Base-by-base conservation (phyloP, 2,329 filamentous ascomycete genomes). In the Laburnicola sp. region DNA sequence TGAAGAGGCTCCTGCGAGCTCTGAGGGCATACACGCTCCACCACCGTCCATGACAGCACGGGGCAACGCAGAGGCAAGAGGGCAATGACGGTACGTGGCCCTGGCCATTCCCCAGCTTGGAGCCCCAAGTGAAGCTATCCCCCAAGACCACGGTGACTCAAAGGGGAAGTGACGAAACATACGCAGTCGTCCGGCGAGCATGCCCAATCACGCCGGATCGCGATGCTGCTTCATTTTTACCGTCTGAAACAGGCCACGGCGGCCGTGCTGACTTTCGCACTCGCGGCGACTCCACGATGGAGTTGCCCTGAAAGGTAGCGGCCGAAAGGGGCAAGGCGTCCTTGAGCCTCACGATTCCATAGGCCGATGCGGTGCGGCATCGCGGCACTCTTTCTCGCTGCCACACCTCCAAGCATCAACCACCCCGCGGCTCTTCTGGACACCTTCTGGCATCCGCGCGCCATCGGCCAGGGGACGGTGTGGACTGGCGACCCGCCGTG, bases 61-160 rank as follows among this genome's bases (percentile, higher is more conserved):
- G 63, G 64, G 65, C 66, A 65, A 62, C 57, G 51, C 54, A 50
- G 62, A 62, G 56, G 65, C 56, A 59, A 56, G 16, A 60, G 67
- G 67, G 66, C 67, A 66, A 66, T 58, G 48, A 39, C 53, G 50
- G 60, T 62, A 65, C 63, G 67, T 70, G 62, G 64, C 68, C 64
- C 63, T 67, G 56, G 58, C 52, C 58, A 63, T 54, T 48, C 30
- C 50, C 47, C 47, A 63, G 61, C 64, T 62, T 53, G 56, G 64
- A 54, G 62, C 61, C 59, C 54, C 50, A 57, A 70, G 65, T 71
- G 68, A 71, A 69, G 68, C 64, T 59, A 62, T 60, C 53, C 60
- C 57, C 56, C 57, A 48, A 53, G 58, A 56, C 50, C 54, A 61
- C 65, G 54, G 64, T 63, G 62, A 56, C 64, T 63, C 53, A 64